Evolutionary conservation across 2,329 filamentous ascomycete genomes (phyloP).

Genomic region (Aurifilum marmelostoma): DNA sequence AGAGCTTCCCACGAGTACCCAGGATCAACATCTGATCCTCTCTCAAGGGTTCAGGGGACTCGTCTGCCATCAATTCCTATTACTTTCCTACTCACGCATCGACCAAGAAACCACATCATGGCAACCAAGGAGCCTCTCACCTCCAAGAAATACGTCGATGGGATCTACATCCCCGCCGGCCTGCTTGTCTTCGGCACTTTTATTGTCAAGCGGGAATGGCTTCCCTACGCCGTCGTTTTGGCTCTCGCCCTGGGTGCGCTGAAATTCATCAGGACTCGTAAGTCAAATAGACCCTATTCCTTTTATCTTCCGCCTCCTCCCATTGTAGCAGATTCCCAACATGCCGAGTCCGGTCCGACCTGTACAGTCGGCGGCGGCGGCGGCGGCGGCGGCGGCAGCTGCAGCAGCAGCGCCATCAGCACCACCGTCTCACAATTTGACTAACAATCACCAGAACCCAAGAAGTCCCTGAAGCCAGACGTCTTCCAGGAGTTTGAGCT

Average conservation of each 20-base stretch:
- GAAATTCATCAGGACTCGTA: conserved; percentile 75
- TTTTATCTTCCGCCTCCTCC: background rate
- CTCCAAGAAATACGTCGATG: conserved; percentile 71
- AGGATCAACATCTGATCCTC: background rate
- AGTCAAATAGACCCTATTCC: conserved; percentile 43
- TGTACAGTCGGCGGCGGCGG: background rate
- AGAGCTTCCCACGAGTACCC: background rate
- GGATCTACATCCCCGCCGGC: conserved; percentile 81
- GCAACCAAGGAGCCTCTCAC: conserved; percentile 28
- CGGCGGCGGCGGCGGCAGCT: too few relatives aligned
- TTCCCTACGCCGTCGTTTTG: conserved; percentile 69
- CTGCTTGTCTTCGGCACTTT: conserved; percentile 76
- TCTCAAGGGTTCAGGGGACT: background rate
- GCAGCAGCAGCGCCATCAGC: too few relatives aligned
- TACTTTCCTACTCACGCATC: background rate
- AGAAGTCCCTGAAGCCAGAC: conserved; percentile 84
- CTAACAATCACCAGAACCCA: conserved; percentile 60
- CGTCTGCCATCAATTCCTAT: background rate
- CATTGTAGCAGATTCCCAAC: background rate
- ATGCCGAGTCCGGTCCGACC: conserved; percentile 15
- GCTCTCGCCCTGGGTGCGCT: conserved; percentile 68
- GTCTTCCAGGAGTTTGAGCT: conserved; percentile 91
- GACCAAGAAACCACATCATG: conserved; percentile 17
- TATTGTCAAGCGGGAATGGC: conserved; percentile 79
- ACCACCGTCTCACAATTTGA: conserved; percentile 8